Evolutionary conservation across 2,329 filamentous ascomycete genomes (phyloP), one percentile per base, ranked within the genome.

Genomic region (Penicillium sp.): DNA sequence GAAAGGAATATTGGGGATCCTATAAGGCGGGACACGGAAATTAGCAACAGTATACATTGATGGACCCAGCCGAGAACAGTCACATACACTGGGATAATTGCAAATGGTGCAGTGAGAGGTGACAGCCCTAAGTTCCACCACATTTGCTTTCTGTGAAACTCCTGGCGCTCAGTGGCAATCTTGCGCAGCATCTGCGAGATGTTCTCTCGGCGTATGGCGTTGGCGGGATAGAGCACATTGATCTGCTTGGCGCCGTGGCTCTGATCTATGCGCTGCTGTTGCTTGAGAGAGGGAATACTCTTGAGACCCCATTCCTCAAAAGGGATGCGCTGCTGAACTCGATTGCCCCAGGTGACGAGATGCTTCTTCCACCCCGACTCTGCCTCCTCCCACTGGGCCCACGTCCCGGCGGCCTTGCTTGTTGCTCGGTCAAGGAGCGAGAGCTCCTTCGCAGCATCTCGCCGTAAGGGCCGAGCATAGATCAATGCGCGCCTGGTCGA

Each of bases 291-390:
- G 39, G 93, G 93, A 45, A 98, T 84, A 33, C 89, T 95, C 73
- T 97, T 97, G 57, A 98, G 77, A 0, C 88, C 90, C 93, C 93
- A 98, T 84, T 98, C 93, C 71, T 97, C 88, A 67, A 88, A 96
- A 3, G 93, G 88, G 61, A 98, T 95, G 53, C 88, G 82, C 60
- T 88, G 84, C 52, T 98, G 81, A 12, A 88, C 82, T 42, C 82
- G 76, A 71, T 98, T 96, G 47, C 93, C 93, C 68, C 91, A 94
- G 50, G 80, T 77, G 45, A 93, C 91, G 18, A 96, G 78, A 59
- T 82, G 82, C 65, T 86, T 89, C 75, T 96, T 89, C 93, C 93
- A 97, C 46, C 88, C 87, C 39, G 76, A 77, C 13, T 90, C 83
- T 57, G 85, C 85, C 66, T 85, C 83, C 70, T 97, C 93, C 90